Evolutionary conservation across 2,329 filamentous ascomycete species (phyloP).

Genomic region (Botrytis fragariae): DNA sequence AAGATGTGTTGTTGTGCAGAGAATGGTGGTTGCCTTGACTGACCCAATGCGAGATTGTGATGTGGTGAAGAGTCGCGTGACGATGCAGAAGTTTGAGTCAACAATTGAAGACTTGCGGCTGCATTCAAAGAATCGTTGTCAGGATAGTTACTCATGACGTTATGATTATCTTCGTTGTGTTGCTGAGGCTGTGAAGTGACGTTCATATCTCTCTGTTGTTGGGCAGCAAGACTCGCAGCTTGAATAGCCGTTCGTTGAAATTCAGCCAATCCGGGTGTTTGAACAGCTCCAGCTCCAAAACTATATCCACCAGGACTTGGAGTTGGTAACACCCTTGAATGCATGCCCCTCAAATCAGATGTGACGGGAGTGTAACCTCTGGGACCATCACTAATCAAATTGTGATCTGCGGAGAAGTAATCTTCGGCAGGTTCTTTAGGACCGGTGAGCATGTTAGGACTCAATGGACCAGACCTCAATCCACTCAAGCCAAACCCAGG

Average conservation of each 20-base stretch:
- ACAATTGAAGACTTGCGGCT: slow-evolving; percentile 88
- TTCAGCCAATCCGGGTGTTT: slow-evolving; percentile 83
- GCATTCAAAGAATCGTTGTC: slow-evolving; percentile 75
- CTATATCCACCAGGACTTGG: slow-evolving; percentile 94
- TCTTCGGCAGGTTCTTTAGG: slow-evolving; percentile 62
- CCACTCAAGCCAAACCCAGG: slow-evolving; percentile 79
- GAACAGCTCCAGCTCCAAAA: slow-evolving; percentile 74
- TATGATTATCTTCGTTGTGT: slow-evolving; percentile 29
- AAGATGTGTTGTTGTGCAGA: slow-evolving; percentile 40
- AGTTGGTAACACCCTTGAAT: slow-evolving; percentile 39
- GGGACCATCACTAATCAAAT: slow-evolving; percentile 32
- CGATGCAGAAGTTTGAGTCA: slow-evolving; percentile 59
- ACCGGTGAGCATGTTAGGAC: slow-evolving; percentile 94
- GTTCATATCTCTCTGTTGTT: slow-evolving; percentile 51
- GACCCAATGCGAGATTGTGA: slow-evolving; percentile 29
- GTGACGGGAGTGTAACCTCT: slow-evolving; percentile 90
- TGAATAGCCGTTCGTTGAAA: slow-evolving; percentile 83
- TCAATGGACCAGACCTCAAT: slow-evolving; percentile 86
- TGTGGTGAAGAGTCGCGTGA: slow-evolving; percentile 53
- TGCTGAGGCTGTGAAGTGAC: slow-evolving; percentile 55
- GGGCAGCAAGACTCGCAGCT: slow-evolving; percentile 71
- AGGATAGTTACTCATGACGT: slow-evolving; percentile 62
- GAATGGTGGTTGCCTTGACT: not conserved
- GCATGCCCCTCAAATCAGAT: slow-evolving; percentile 70
- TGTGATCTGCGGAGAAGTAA: slow-evolving; percentile 82